Evolutionary conservation across 2,329 filamentous ascomycete species (phyloP).

Genomic region (Pseudogymnoascus sp.): DNA sequence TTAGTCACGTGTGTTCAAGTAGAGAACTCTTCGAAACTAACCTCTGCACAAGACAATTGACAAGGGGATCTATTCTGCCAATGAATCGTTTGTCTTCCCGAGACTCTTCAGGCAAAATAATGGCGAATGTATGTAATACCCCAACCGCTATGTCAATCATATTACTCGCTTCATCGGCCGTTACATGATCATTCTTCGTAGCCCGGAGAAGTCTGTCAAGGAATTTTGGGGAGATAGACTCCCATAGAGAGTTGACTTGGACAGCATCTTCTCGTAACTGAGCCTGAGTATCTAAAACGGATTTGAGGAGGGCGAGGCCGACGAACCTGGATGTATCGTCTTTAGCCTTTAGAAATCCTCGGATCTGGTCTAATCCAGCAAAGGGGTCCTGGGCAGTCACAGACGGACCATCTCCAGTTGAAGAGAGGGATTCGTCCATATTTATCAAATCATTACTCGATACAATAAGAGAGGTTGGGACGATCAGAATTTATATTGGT

Average conservation of each 20-base stretch:
- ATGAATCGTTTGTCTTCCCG: constrained; percentile 40
- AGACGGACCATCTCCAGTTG: constrained; percentile 3
- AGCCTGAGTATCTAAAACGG: constrained; percentile 52
- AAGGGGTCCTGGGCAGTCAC: constrained; percentile 15
- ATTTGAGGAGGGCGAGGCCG: constrained; percentile 56
- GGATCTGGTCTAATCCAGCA: constrained; percentile 39
- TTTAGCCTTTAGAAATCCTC: constrained; percentile 46
- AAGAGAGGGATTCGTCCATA: background rate
- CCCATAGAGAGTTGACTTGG: constrained; percentile 45
- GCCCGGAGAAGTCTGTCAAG: constrained; percentile 54
- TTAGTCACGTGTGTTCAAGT: constrained; percentile 15
- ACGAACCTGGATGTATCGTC: constrained; percentile 63
- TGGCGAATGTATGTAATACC: constrained; percentile 53
- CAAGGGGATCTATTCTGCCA: constrained; percentile 44
- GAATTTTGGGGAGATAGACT: constrained; percentile 51
- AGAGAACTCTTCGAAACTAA: constrained; percentile 25
- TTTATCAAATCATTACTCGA: background rate
- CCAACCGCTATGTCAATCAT: constrained; percentile 57
- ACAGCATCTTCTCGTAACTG: constrained; percentile 41
- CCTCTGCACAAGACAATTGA: constrained; percentile 46
- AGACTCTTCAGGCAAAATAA: constrained; percentile 44
- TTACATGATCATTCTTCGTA: constrained; percentile 32
- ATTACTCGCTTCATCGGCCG: constrained; percentile 40
- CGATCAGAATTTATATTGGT: background rate
- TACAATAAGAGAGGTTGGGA: background rate